phyloP scores from a whole-genome alignment of 805 yeast genomes.

The Yamadazyma sp. region DNA sequence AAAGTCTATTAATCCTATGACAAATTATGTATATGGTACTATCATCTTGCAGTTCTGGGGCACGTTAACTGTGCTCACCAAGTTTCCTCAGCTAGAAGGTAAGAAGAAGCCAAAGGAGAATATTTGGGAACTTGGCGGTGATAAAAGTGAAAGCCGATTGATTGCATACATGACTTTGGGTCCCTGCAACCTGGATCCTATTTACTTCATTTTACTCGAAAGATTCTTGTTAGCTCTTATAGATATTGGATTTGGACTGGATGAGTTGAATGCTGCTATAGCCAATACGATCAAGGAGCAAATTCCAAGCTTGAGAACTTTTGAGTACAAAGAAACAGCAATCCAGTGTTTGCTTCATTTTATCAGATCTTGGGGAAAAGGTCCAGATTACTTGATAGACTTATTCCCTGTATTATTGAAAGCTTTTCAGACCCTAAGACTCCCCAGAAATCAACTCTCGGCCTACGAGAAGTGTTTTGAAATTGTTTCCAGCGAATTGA shows the following conservation, averaged over 20 bases:
- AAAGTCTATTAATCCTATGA: constrained; percentile 25
- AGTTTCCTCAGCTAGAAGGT: constrained; percentile 18
- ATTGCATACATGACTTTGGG: constrained; percentile 51
- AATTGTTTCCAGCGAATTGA: background rate
- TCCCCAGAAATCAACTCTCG: background rate
- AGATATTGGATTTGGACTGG: constrained; percentile 1
- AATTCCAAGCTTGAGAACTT: constrained; percentile 16
- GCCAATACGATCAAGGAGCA: constrained; percentile 19
- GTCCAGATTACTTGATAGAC: background rate
- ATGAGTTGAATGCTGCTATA: constrained; percentile 2
- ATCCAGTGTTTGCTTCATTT: constrained; percentile 20
- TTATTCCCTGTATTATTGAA: constrained; percentile 1
- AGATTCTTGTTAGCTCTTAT: constrained; percentile 20
- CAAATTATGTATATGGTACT: constrained; percentile 44
- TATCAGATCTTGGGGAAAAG: constrained; percentile 10
- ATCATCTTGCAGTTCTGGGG: constrained; percentile 50
- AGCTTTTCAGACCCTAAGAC: background rate
- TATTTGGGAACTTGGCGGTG: constrained; percentile 54
- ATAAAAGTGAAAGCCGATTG: constrained; percentile 41
- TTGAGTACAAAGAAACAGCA: constrained; percentile 20
- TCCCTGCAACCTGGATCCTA: constrained; percentile 50
- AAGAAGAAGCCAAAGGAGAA: constrained; percentile 40
- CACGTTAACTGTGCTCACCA: constrained; percentile 43
- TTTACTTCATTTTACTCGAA: constrained; percentile 41
- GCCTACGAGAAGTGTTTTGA: background rate